phyloP scores from a whole-genome alignment of 2,329 filamentous ascomycete genomes.

The Ophiosphaerella narmari region DNA sequence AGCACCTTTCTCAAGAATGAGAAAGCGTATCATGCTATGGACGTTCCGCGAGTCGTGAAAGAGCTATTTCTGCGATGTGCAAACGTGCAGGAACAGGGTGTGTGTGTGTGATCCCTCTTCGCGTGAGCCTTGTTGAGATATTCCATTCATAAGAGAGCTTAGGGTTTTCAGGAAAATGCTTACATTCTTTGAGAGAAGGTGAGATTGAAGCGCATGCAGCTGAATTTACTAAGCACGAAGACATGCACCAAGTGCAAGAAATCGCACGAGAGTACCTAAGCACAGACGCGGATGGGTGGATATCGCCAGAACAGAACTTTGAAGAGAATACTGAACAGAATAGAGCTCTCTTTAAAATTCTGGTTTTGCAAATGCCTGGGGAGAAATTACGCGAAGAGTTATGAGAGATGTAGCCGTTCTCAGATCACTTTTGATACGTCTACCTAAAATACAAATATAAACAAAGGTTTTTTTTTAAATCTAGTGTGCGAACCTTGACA shows the following conservation, averaged over 20 bases:
- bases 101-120: constrained; percentile 39
- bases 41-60: constrained; percentile 31
- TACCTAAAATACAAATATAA: too few relatives aligned
- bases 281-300: constrained; percentile 45
- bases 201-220: constrained; percentile 30
- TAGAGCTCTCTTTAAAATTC: too few relatives aligned
- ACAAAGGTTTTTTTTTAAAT: too few relatives aligned
- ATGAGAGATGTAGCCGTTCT: too few relatives aligned
- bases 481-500: too few relatives aligned
- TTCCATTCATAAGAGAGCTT: constrained; percentile 35
- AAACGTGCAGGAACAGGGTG: constrained; percentile 34
- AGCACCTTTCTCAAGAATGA: constrained; percentile 24
- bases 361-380: too few relatives aligned
- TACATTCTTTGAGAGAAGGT: too few relatives aligned
- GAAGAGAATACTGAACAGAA: constrained; percentile 30
- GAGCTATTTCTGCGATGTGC: constrained; percentile 39
- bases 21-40: constrained; percentile 23
- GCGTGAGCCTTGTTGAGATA: constrained; percentile 41
- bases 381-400: too few relatives aligned
- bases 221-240: constrained; percentile 36
- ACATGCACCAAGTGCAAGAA: constrained; percentile 30
- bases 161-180: constrained; percentile 26
- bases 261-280: constrained; percentile 33
- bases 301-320: constrained; percentile 35
- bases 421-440: too few relatives aligned